A percentile compares a stretch with the other conserved stretches of the same genome.
Conservation (phyloP, 2,329 filamentous ascomycete genomes). For the Simplicillium sp. region DNA sequence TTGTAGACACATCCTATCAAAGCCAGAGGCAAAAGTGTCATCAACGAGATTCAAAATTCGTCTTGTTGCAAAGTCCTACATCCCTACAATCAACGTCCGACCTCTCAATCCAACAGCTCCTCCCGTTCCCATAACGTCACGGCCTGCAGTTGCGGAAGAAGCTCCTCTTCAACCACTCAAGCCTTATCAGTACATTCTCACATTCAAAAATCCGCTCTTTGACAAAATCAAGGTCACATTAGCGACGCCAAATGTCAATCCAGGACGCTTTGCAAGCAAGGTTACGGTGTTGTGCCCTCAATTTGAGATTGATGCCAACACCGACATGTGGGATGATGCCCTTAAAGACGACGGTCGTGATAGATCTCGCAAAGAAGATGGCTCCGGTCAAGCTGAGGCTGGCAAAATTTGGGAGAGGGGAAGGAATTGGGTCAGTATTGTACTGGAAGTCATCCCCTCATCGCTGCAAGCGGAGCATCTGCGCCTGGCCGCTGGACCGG, state of each 20-base stretch:
- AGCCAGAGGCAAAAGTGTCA: conserved; percentile 83
- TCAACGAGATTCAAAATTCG: conserved; percentile 90
- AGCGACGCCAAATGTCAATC: conserved; percentile 71
- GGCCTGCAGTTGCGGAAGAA: conserved; percentile 20
- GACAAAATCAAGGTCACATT: conserved; percentile 81
- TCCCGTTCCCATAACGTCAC: conserved; percentile 23
- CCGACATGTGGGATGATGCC: conserved; percentile 80
- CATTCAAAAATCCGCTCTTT: conserved; percentile 89
- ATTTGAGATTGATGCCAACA: conserved; percentile 90
- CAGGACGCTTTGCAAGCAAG: conserved; percentile 64
- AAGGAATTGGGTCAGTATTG: conserved; percentile 89
- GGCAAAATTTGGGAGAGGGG: conserved; percentile 96
- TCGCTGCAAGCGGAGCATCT: conserved; percentile 33
- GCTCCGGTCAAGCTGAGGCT: conserved; percentile 56
- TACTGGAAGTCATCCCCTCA: conserved; percentile 76
- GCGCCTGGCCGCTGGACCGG: conserved; percentile 16
- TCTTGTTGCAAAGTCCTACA: conserved; percentile 77
- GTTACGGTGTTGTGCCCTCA: conserved; percentile 92
- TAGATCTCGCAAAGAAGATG: conserved; percentile 29
- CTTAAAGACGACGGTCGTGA: conserved; percentile 45
- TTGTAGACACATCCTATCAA: conserved; percentile 90
- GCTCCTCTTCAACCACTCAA: conserved; percentile 43
- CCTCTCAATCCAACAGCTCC: conserved; percentile 38
- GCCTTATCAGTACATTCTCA: conserved; percentile 73
- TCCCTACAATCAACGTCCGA: conserved; percentile 70